Conservation (phyloP, 2,329 filamentous ascomycete species). For the Trichoderma citrinoviride region DNA sequence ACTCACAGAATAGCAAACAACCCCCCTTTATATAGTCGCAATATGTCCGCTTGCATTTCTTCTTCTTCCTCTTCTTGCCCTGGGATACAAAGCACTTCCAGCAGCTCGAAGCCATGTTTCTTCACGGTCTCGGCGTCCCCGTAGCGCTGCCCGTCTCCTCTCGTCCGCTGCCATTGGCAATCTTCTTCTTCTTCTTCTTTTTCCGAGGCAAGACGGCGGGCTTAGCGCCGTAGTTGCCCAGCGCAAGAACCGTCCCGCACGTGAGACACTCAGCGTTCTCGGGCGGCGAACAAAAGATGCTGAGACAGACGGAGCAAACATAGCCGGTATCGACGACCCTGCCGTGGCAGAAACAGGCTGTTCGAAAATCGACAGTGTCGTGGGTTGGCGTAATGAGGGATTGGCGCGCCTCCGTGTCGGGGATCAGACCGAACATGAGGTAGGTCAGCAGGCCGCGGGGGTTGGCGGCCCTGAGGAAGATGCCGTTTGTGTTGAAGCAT, state of each 20-base stretch:
- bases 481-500: conserved; percentile 59
- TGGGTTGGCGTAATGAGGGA: conserved; percentile 76
- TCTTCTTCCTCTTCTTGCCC: background rate
- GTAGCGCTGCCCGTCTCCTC: conserved; percentile 59
- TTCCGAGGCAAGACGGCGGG: conserved; percentile 70
- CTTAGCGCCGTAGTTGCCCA: conserved; percentile 72
- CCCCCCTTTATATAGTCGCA: background rate
- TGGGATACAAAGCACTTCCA: background rate
- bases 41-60: background rate
- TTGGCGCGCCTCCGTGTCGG: conserved; percentile 54
- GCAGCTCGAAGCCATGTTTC: background rate
- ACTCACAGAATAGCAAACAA: background rate
- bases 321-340: conserved; percentile 88
- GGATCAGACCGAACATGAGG: conserved; percentile 89
- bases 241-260: conserved; percentile 73
- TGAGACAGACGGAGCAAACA: conserved; percentile 94
- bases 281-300: conserved; percentile 76
- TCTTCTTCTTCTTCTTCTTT: conserved; percentile 75
- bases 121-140: conserved; percentile 53
- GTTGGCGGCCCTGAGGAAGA: conserved; percentile 51
- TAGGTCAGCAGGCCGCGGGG: conserved; percentile 81
- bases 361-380: conserved; percentile 89
- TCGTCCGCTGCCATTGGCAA: conserved; percentile 50
- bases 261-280: conserved; percentile 70
- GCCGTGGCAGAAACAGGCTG: conserved; percentile 97